These are phyloP conservation scores for Sanghuangporus sanghuang DNA, from an alignment of 1,284 basidiomycete species.

Conservation along the genomic window DNA sequence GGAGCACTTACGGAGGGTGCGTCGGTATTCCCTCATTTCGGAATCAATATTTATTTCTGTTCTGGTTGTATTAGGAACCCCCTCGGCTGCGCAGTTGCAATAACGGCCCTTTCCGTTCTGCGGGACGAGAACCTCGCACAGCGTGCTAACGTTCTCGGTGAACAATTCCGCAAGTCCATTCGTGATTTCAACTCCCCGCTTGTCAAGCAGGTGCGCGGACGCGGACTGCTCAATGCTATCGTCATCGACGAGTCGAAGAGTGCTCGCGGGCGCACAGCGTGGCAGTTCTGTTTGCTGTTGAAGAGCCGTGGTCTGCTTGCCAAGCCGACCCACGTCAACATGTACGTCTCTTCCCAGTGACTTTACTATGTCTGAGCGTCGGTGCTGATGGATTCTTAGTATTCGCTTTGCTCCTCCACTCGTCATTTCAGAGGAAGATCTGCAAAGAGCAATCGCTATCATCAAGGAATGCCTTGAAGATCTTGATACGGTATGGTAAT, in stretches of 20 bases:
- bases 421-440: conserved; percentile 84
- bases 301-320: conserved; percentile 89
- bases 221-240: conserved; percentile 89
- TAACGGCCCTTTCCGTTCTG: conserved; percentile 86
- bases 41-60: neutral
- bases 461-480: conserved; percentile 78
- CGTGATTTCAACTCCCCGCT: conserved; percentile 64
- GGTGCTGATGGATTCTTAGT: conserved; percentile 34
- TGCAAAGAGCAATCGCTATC: conserved; percentile 70
- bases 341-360: conserved; percentile 44
- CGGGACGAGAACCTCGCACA: conserved; percentile 81
- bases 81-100: conserved; percentile 90
- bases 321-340: conserved; percentile 95
- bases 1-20: conserved; percentile 92
- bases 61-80: conserved; percentile 64
- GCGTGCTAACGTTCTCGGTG: conserved; percentile 76
- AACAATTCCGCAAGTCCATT: conserved; percentile 73
- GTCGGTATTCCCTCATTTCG: conserved; percentile 23
- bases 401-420: conserved; percentile 95
- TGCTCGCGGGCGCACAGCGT: conserved; percentile 76
- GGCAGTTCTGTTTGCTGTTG: conserved; percentile 93
- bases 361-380: neutral
- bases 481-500: conserved; percentile 65
- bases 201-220: conserved; percentile 73
- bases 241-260: conserved; percentile 87